Conservation (phyloP, 2,329 filamentous ascomycete genomes). For the Calonectria montana region DNA sequence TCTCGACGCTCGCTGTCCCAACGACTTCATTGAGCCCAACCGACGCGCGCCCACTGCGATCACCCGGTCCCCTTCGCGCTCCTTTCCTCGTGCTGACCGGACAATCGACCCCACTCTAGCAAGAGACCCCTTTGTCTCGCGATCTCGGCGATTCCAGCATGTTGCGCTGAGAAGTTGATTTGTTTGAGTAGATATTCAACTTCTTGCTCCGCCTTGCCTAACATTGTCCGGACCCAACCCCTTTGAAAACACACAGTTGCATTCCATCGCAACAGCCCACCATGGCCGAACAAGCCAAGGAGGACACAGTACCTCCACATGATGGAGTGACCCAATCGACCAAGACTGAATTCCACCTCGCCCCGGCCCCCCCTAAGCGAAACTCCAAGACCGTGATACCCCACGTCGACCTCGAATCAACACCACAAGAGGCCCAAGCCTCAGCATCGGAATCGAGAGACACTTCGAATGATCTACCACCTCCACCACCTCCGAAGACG, state of each 20-base stretch:
- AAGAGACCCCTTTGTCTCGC: conserved; percentile 8
- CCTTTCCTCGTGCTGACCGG: background rate
- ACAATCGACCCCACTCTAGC: conserved; percentile 7
- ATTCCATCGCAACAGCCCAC: conserved; percentile 25
- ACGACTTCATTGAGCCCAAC: conserved; percentile 10
- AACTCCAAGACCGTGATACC: conserved; percentile 35
- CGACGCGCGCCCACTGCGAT: background rate
- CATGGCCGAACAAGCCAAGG: conserved; percentile 38
- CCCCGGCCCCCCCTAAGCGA: conserved; percentile 28
- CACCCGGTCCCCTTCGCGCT: background rate
- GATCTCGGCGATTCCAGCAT: conserved; percentile 35
- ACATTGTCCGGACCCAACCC: conserved; percentile 21
- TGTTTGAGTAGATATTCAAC: conserved; percentile 28
- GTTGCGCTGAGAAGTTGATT: conserved; percentile 26
- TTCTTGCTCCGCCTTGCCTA: conserved; percentile 12
- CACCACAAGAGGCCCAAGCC: conserved; percentile 10
- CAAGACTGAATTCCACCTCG: conserved; percentile 30
- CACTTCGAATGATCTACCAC: conserved; percentile 13
- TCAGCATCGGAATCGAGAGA: conserved; percentile 27
- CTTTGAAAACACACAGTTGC: background rate
- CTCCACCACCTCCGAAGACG: conserved; percentile 1
- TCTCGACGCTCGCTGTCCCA: background rate
- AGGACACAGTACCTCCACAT: conserved; percentile 36
- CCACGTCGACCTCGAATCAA: conserved; percentile 32
- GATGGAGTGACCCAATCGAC: conserved; percentile 34